Base-by-base conservation (phyloP, 2,329 filamentous ascomycete genomes). In the Neurospora sp. region DNA sequence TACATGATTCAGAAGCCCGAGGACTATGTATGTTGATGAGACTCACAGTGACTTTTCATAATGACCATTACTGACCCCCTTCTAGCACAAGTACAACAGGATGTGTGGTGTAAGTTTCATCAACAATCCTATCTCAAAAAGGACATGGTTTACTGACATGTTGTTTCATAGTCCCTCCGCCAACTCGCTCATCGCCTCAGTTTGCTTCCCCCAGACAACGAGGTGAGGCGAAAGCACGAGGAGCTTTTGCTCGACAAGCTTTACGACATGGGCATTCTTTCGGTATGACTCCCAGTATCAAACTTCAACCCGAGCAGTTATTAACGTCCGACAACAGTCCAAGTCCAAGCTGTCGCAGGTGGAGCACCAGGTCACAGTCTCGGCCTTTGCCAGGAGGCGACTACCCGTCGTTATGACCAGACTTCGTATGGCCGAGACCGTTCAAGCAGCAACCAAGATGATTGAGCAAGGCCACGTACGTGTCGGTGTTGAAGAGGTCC, bases 401-500 rank as follows among this genome's bases (percentile, higher is more conserved):
- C 82, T 99, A 73, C 92, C 92, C 0, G 92, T 99, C 15, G 87
- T 99, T 66, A 97, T 97, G 74, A 75, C 74, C 11, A 70, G 94
- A 71, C 83, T 96, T 76, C 86, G 91, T 74, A 98, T 99, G 96
- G 92, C 94, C 43, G 92, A 97, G 83, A 95, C 89, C 68, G 89
- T 98, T 46, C 90, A 92, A 78, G 91, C 92, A 40, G 92, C 91
- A 46, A 92, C 89, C 8, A 93, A 92, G 75, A 91, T 97, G 80
- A 91, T 98, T 70, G 95, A 98, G 83, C 93, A 97, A 78, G 95
- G 95, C 6, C 94, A 97, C 79, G 93, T 98, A 3, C 86, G 95
- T 66, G 93, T 97, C 1, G 95, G 95, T 12, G 94, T 93, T 0
- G 93, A 97, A 77, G 91, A 94, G 1, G 87, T 97, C 36, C 96